Evolutionary conservation across 345 rosid genomes (phyloP), one percentile per base, ranked within the genome.

Genomic region (Camelina laxa): DNA sequence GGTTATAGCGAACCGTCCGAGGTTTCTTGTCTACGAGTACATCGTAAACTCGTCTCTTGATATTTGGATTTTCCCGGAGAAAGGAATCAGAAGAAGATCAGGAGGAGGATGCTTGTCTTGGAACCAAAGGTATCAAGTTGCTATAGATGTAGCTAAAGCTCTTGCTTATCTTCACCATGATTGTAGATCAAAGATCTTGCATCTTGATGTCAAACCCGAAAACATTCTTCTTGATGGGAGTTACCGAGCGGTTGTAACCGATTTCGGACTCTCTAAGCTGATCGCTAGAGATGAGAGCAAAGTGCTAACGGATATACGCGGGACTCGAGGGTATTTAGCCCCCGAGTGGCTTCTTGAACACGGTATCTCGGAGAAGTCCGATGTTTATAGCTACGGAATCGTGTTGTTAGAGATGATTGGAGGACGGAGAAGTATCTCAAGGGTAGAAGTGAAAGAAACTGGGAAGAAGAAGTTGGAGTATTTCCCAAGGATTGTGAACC

Each of bases 101-200:
- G 75, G 87, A 8, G 96, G 87, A 6, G 95, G 98, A 16, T 90
- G 95, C 75, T 79, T 90, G 78, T 74, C 96, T 0, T 91, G 95
- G 93, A 65, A 80, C 31, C 82, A 79, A 45, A 88, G 96, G 85
- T 86, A 77, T 47, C 82, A 73, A 74, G 87, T 87, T 8, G 92
- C 88, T 0, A 63, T 88, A 1, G 97, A 88, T 55, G 86, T 91
- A 60, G 93, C 95, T 2, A 86, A 81, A 45, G 97, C 87, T 4
- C 85, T 87, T 21, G 66, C 84, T 12, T 91, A 91, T 72, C 89
- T 91, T 27, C 97, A 91, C 47, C 84, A 91, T 11, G 97, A 89
- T 45, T 91, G 97, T 73, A 55, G 91, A 24, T 84, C 89, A 0
- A 80, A 81, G 83, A 77, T 90, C 19, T 74, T 90, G 36, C 93